These are phyloP conservation scores for Pleurotus tuoliensis DNA, from an alignment of 768 basidiomycete species.

Conservation along the genomic window DNA sequence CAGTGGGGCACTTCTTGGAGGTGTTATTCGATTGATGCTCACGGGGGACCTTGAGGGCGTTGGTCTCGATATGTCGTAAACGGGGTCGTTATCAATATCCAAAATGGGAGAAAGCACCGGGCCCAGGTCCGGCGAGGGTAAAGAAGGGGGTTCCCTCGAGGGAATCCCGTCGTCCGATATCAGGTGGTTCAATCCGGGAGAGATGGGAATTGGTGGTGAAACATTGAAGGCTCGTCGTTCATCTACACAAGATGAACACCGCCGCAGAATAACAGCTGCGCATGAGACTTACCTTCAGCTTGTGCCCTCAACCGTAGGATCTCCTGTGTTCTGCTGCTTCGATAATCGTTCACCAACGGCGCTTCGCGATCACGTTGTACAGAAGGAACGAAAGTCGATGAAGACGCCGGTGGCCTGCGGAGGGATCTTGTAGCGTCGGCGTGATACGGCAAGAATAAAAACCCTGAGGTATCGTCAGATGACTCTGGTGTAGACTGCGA, in stretches of 20 bases:
- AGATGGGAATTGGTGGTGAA: background rate
- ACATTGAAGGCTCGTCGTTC: background rate
- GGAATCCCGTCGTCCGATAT: background rate
- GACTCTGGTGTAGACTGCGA: background rate
- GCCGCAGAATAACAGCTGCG: background rate
- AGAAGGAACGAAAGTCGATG: background rate
- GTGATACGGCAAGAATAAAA: background rate
- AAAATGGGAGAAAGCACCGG: constrained; percentile 2
- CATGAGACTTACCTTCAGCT: background rate
- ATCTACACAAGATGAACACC: background rate
- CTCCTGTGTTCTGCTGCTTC: background rate
- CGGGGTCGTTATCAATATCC: background rate
- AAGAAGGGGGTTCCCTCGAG: background rate
- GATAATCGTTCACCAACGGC: background rate
- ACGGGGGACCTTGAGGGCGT: background rate
- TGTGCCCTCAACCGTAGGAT: background rate
- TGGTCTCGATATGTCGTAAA: constrained; percentile 1
- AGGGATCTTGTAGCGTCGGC: background rate
- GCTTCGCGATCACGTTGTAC: background rate
- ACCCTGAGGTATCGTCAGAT: background rate
- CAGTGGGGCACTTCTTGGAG: no score
- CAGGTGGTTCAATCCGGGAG: background rate
- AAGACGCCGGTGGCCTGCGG: background rate
- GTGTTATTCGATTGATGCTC: no score
- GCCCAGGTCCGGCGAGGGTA: constrained; percentile 5